phyloP scores from a whole-genome alignment of 768 basidiomycete genomes.

The Xerocomellus amylosporus region DNA sequence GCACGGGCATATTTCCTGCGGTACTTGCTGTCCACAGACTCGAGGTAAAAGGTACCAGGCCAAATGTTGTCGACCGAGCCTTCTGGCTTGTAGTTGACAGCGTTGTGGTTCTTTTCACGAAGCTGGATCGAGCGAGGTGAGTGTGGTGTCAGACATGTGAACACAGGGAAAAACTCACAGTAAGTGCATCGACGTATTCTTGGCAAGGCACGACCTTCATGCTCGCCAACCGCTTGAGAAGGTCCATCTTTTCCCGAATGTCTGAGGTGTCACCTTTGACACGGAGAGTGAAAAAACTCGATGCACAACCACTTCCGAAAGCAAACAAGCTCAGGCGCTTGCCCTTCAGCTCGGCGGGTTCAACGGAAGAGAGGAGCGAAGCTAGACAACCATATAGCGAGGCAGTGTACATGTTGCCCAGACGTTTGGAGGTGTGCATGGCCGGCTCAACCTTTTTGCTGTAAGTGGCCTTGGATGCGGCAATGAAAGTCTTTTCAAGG shows the following conservation, averaged over 20 bases:
- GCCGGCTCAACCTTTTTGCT: slow-evolving; percentile 71
- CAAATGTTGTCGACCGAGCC: slow-evolving; percentile 91
- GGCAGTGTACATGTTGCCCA: slow-evolving; percentile 99
- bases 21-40: slow-evolving; percentile 85
- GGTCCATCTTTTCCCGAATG: slow-evolving; percentile 79
- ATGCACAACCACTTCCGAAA: slow-evolving; percentile 96
- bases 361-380: slow-evolving; percentile 72
- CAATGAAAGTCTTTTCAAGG: slow-evolving; percentile 92
- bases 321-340: slow-evolving; percentile 93
- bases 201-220: slow-evolving; percentile 93
- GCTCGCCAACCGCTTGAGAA: slow-evolving; percentile 68
- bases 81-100: slow-evolving; percentile 76
- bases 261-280: slow-evolving; percentile 86
- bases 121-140: slow-evolving; percentile 50
- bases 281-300: slow-evolving; percentile 84
- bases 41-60: slow-evolving; percentile 92
- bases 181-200: slow-evolving; percentile 84
- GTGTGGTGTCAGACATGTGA: not conserved
- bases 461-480: slow-evolving; percentile 72
- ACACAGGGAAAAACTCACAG: slow-evolving; percentile 41
- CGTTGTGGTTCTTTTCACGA: slow-evolving; percentile 95
- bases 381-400: slow-evolving; percentile 94
- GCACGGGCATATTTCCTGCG: slow-evolving; percentile 77
- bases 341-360: slow-evolving; percentile 64
- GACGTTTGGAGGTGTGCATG: slow-evolving; percentile 84